A percentile compares a stretch with the other conserved stretches of the same genome.
These are phyloP conservation scores for Ramaria rubella DNA, from an alignment of 768 basidiomycete species.

Conservation along the genomic window DNA sequence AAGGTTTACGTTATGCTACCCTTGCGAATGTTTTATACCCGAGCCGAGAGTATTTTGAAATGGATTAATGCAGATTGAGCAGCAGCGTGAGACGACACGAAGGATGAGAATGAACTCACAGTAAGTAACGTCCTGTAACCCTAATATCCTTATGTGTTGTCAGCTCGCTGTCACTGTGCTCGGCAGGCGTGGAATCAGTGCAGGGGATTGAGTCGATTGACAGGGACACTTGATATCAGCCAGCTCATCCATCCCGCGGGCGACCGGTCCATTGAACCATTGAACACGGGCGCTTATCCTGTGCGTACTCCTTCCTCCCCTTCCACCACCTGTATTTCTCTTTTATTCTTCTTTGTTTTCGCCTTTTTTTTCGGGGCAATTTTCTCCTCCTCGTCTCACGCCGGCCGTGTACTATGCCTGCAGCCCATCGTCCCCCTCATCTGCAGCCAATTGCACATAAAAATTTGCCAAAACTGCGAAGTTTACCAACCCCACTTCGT, in stretches of 20 bases:
- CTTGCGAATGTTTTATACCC: background rate
- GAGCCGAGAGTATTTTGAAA: background rate
- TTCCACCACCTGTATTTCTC: background rate
- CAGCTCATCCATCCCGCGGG: too few relatives aligned
- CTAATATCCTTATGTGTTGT: background rate
- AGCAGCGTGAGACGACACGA: too few relatives aligned
- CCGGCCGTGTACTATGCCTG: conserved; percentile 31
- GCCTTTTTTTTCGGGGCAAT: conserved; percentile 13
- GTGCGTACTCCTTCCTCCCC: background rate
- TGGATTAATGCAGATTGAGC: background rate
- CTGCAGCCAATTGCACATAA: conserved; percentile 23
- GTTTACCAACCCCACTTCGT: conserved; percentile 50
- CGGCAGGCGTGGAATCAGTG: background rate
- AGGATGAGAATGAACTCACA: too few relatives aligned
- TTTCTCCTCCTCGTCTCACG: conserved; percentile 27
- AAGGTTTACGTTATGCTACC: background rate
- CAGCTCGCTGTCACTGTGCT: too few relatives aligned
- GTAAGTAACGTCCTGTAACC: too few relatives aligned
- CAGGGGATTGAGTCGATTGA: too few relatives aligned
- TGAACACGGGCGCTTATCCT: background rate
- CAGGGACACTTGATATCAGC: too few relatives aligned
- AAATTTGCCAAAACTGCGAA: conserved; percentile 41
- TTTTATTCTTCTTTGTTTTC: conserved; percentile 20
- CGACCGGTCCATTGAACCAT: background rate
- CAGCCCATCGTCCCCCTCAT: conserved; percentile 20